Evolutionary conservation across 2,329 filamentous ascomycete species (phyloP).

Genomic region (Xylariaceae sp.): DNA sequence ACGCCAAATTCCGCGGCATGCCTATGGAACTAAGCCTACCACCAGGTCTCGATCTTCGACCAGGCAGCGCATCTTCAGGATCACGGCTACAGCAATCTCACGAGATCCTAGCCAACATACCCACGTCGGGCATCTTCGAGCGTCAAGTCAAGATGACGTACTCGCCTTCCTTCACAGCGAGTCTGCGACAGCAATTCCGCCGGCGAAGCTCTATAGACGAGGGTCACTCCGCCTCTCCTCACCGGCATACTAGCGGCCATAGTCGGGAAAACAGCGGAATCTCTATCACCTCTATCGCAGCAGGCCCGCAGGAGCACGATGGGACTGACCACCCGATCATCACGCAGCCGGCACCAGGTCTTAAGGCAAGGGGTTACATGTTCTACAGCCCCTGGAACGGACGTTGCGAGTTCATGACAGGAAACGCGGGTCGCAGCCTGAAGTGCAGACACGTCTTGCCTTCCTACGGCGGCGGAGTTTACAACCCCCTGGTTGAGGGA

Average conservation of each 20-base stretch:
- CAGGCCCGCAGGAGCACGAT: conserved; percentile 22
- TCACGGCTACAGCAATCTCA: conserved; percentile 10
- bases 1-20: conserved; percentile 52
- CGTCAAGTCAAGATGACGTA: conserved; percentile 56
- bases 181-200: conserved; percentile 43
- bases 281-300: conserved; percentile 34
- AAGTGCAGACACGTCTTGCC: conserved; percentile 69
- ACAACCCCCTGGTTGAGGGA: conserved; percentile 42
- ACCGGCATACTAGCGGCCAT: conserved; percentile 24
- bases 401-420: conserved; percentile 78
- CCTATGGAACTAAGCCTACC: conserved; percentile 30
- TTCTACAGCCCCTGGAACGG: conserved; percentile 86
- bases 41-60: conserved; percentile 27
- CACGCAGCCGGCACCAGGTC: conserved; percentile 42
- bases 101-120: conserved; percentile 7
- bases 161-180: conserved; percentile 44
- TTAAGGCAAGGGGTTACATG: conserved; percentile 61
- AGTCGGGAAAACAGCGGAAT: conserved; percentile 30
- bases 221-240: conserved; percentile 26
- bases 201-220: conserved; percentile 31
- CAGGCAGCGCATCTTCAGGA: conserved; percentile 24
- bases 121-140: conserved; percentile 39
- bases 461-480: conserved; percentile 33
- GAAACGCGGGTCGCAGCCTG: conserved; percentile 66
- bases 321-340: conserved; percentile 31